phyloP scores from a whole-genome alignment of 768 basidiomycete species.

The Pulveroboletus sp. region DNA sequence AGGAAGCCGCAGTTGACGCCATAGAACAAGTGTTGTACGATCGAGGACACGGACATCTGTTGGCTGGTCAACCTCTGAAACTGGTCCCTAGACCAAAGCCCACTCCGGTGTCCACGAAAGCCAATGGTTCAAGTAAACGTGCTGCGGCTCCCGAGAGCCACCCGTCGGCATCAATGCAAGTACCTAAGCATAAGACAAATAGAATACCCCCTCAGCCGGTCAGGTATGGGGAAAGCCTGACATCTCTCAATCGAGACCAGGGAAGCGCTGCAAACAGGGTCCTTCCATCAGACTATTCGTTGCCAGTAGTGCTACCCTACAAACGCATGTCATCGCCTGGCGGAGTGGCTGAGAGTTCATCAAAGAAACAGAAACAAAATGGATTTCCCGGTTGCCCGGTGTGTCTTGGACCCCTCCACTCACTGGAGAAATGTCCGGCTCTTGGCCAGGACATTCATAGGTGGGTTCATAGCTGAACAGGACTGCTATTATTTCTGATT shows the following conservation, averaged over 20 bases:
- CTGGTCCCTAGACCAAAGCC: conserved; percentile 40
- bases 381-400: conserved; percentile 39
- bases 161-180: conserved; percentile 2
- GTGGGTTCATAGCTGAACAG: conserved; percentile 32
- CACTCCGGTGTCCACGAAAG: conserved; percentile 15
- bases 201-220: neutral
- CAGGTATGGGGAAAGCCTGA: neutral
- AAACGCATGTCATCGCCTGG: conserved; percentile 38
- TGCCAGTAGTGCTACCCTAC: conserved; percentile 18
- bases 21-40: conserved; percentile 64
- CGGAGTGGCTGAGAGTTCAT: conserved; percentile 18
- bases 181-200: neutral
- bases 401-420: conserved; percentile 46
- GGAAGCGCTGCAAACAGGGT: neutral
- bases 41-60: conserved; percentile 54
- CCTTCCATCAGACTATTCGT: neutral
- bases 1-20: conserved; percentile 64
- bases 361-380: conserved; percentile 40
- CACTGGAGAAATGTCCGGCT: conserved; percentile 54
- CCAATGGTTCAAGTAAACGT: neutral
- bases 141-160: neutral
- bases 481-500: conserved; percentile 3
- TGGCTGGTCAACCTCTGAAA: conserved; percentile 63
- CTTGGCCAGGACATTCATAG: conserved; percentile 51
- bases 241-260: neutral